phyloP scores from a whole-genome alignment of 169 alveolate genomes.

The Eimeria brunetti region DNA sequence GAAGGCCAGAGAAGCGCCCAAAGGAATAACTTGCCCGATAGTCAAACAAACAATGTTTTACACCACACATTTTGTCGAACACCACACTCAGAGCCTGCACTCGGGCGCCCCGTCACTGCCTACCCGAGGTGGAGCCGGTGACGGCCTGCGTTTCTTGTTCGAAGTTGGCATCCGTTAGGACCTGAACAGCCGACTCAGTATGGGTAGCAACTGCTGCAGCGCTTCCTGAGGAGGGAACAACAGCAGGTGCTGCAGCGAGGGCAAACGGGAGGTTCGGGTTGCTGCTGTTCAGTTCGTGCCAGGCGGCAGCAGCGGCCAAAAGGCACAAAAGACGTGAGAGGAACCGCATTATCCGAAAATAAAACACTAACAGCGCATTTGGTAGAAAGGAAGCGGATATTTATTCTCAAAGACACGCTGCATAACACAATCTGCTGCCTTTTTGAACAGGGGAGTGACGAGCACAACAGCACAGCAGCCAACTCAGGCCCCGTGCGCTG shows the following conservation, averaged over 20 bases:
- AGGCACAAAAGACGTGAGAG: slow-evolving; percentile 50
- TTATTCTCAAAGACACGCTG: not conserved
- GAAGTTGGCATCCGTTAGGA: slow-evolving; percentile 77
- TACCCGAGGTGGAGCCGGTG: slow-evolving; percentile 79
- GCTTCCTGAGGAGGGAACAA: slow-evolving; percentile 26
- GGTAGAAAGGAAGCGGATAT: not conserved
- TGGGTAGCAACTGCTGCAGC: slow-evolving; percentile 10
- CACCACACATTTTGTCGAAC: not conserved
- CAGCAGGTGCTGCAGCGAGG: slow-evolving; percentile 53
- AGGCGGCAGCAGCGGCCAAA: slow-evolving; percentile 24
- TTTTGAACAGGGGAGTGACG: slow-evolving; percentile 50
- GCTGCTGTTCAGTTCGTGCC: slow-evolving; percentile 33
- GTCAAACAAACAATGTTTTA: not conserved
- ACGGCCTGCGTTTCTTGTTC: slow-evolving; percentile 80
- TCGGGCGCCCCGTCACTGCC: not conserved
- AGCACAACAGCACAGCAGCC: slow-evolving; percentile 16
- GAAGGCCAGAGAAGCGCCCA: not conserved
- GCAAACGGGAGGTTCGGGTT: not conserved
- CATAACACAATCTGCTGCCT: slow-evolving; percentile 6
- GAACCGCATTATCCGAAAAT: not conserved
- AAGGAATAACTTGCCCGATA: not conserved
- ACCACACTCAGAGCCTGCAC: not conserved
- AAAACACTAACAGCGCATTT: slow-evolving; percentile 8
- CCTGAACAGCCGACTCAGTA: slow-evolving; percentile 38
- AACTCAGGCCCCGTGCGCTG: slow-evolving; percentile 46